Evolutionary conservation across 2,329 filamentous ascomycete genomes (phyloP).

Genomic region (Diaporthe helianthi): DNA sequence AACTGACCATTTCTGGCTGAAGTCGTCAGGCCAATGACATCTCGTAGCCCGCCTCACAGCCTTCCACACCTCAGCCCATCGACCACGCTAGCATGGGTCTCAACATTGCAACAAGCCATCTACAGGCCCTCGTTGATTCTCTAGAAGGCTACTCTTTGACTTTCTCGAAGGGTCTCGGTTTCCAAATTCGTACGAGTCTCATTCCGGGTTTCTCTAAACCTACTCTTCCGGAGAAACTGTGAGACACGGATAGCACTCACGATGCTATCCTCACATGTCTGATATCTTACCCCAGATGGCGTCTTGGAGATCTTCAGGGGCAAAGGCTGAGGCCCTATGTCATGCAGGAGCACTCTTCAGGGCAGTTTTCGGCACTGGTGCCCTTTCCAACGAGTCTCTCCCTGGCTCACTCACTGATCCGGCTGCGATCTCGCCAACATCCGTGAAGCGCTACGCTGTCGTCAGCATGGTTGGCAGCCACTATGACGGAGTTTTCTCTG

Average conservation of each 20-base stretch:
- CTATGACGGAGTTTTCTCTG: conserved; percentile 25
- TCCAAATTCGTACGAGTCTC: conserved; percentile 31
- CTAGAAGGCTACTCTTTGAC: conserved; percentile 30
- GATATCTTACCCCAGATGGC: conserved; percentile 34
- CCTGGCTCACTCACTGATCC: conserved; percentile 19
- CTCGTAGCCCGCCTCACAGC: conserved; percentile 36
- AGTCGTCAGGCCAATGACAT: conserved; percentile 38
- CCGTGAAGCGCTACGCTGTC: conserved; percentile 24
- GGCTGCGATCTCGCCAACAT: conserved; percentile 26
- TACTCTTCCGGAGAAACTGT: conserved; percentile 6
- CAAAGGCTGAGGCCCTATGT: conserved; percentile 10
- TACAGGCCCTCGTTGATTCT: conserved; percentile 43
- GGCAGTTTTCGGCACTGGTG: conserved; percentile 9
- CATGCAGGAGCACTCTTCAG: conserved; percentile 32
- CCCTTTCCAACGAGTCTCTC: not conserved
- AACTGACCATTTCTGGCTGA: conserved; percentile 32
- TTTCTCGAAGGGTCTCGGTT: conserved; percentile 34
- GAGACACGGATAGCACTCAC: conserved; percentile 24
- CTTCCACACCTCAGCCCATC: conserved; percentile 38
- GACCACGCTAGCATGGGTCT: conserved; percentile 39
- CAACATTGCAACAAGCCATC: conserved; percentile 37
- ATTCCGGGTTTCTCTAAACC: conserved; percentile 18
- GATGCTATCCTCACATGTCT: conserved; percentile 19
- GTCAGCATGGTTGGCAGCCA: conserved; percentile 6
- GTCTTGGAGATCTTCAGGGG: conserved; percentile 35